Conservation (phyloP, 78 protist species). For the Bodo saltans region DNA sequence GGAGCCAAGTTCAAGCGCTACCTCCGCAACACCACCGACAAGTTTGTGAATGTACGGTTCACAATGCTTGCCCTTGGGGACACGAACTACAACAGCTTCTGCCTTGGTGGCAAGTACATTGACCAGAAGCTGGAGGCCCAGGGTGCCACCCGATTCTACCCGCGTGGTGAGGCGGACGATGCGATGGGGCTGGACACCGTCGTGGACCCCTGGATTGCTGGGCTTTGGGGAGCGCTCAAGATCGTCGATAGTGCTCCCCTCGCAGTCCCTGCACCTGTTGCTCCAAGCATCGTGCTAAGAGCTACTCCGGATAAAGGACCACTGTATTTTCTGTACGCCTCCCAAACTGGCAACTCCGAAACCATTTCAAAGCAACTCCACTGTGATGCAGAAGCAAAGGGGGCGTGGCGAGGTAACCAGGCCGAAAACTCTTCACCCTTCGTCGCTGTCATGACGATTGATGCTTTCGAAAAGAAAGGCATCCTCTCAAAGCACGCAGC, state of each 20-base stretch:
- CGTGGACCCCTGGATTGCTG: conserved; percentile 45
- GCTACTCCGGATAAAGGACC: too few relatives aligned
- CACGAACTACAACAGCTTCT: conserved; percentile 55
- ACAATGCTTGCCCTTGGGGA: conserved; percentile 63
- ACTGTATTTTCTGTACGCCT: too few relatives aligned
- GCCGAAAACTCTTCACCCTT: background rate
- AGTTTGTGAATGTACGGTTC: background rate
- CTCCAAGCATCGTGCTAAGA: too few relatives aligned
- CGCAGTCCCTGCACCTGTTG: too few relatives aligned
- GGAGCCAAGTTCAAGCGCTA: conserved; percentile 42
- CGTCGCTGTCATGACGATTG: background rate
- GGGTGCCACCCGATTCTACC: conserved; percentile 30
- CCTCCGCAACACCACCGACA: conserved; percentile 7
- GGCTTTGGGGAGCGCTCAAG: conserved; percentile 28
- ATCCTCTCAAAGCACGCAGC: background rate
- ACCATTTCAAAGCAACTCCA: background rate
- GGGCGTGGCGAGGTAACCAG: too few relatives aligned
- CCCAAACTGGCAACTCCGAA: conserved; percentile 11
- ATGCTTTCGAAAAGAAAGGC: background rate
- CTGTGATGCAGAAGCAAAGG: too few relatives aligned
- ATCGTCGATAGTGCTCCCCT: too few relatives aligned
- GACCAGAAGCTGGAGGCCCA: conserved; percentile 42
- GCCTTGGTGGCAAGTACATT: conserved; percentile 31
- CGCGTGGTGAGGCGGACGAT: conserved; percentile 39
- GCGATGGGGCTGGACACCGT: conserved; percentile 36